Evolutionary conservation across 352 stramenopile genomes (phyloP), one percentile per base, ranked within the genome.

Genomic region (Peronospora belbahrii): DNA sequence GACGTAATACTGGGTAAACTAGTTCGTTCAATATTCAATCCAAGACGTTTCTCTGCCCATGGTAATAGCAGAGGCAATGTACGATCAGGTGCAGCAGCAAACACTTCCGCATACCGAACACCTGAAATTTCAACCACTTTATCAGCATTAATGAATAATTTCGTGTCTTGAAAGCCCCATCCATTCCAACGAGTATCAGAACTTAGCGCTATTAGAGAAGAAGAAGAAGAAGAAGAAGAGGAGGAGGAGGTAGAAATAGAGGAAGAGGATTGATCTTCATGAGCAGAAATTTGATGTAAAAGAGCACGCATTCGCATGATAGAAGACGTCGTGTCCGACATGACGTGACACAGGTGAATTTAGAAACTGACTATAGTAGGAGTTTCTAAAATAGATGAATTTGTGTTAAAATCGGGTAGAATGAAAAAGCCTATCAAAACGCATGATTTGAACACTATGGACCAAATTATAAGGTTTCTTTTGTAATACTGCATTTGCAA

Each of bases 101-200:
- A 88, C n/a, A 88, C 61, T 43, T 83, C 64, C 32, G 48, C 54
- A 39, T 88, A 88, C 15, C 77, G 71, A 30, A 52, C 49, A 24
- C 77, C 77, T 0, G 64, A 67, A 46, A 88, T 72, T 44, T 85
- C 76, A 31, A 88, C 70, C 8, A 71, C 53, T 34, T 68, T 62
- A 17, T 71, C 27, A 3, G 44, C 42, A 48, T 88, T 88, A 4
- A 88, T 41, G 39, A 82, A 84, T 22, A 88, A 64, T 37, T 73
- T 70, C 34, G 76, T 88, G 63, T 88, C 76, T 13, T 59, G 56
- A 59, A 70, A 88, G 17, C 76, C 76, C 76, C 76, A 88, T 35
- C 76, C 76, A 45, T 85, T 82, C 76, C 76, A 88, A 43, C 74
- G 73, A 13, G 69, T 83, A 43, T 57, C 48, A 22, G 65, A 45